Evolutionary conservation across 129 eudicot genomes (phyloP), one percentile per base, ranked within the genome.

Genomic region (Calendula officinalis): DNA sequence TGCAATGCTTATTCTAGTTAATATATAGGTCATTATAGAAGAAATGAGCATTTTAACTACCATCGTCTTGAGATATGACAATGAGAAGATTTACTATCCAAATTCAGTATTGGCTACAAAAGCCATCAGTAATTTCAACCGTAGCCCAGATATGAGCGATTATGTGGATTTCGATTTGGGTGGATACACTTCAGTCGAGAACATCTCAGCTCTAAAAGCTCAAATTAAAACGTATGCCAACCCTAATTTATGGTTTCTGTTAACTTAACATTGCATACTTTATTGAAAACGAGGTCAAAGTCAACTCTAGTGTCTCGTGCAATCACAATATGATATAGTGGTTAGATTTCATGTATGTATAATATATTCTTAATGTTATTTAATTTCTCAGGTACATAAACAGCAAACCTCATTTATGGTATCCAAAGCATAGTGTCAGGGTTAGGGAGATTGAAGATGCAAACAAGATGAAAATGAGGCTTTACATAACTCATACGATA

Each of bases 391-490:
- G 56, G n/a, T 50, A 50, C 27, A 13, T 50, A 50, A 12, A 50
- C 0, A 5, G 0, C 7, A 50, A 7, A 50, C 56, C 56, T 16
- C 33, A 50, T 7, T 50, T 50, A 6, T 50, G 56, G 35, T 12
- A 5, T 50, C 56, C 56, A 50, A 0, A 17, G 0, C 56, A 7
- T 0, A 50, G 6, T 8, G 56, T 50, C 17, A 50, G n/a, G 56
- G 56, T 50, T 17, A 50, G 32, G 56, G 56, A 16, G 56, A 50
- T 50, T 17, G 33, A 50, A 8, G 56, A 50, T 50, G 56, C 17
- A 33, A 50, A 50, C 56, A 50, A 16, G 35, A 50, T 50, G 34
- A 50, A 50, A 50, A 50, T 50, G 56, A 50, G 56, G 33, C 56
- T 50, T 33, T 16, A 14, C 10, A 5, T 50, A 16, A 50, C 56